A percentile compares a stretch with the other conserved stretches of the same genome.
phyloP scores from a whole-genome alignment of 139 green algal genomes.

The Tetradesmus lagerheimii region DNA sequence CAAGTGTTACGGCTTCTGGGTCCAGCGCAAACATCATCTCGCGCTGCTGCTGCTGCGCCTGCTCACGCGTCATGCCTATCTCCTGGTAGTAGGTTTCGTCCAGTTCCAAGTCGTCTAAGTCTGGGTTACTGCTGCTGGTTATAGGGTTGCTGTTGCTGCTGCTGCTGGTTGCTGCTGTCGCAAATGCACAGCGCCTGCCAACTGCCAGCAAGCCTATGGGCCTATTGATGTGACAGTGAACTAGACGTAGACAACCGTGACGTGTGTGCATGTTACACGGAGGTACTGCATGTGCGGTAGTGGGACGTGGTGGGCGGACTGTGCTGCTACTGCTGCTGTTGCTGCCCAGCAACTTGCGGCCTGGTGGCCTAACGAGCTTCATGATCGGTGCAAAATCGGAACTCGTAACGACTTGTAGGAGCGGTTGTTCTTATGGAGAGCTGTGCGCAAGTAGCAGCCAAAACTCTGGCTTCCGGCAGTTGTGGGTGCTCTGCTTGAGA shows the following conservation, averaged over 20 bases:
- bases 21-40: conserved; percentile 2
- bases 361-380: neutral
- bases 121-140: conserved; percentile 30
- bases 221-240: neutral
- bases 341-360: neutral
- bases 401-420: too few species aligned
- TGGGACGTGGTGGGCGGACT: neutral
- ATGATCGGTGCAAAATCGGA: neutral
- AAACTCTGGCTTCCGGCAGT: neutral
- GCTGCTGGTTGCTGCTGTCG: neutral
- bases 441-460: neutral
- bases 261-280: neutral
- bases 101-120: conserved; percentile 57
- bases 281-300: neutral
- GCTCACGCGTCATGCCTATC: conserved; percentile 51
- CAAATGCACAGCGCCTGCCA: neutral
- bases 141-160: neutral
- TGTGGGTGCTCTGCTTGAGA: neutral
- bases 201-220: neutral
- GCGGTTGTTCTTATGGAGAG: neutral
- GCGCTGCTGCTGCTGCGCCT: conserved; percentile 23
- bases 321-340: neutral
- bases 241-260: too few species aligned
- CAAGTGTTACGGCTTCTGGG: conserved; percentile 1
- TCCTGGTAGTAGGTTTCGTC: conserved; percentile 60